Base-by-base conservation (phyloP, 306 rosid genomes). In the Nissolia schottii region DNA sequence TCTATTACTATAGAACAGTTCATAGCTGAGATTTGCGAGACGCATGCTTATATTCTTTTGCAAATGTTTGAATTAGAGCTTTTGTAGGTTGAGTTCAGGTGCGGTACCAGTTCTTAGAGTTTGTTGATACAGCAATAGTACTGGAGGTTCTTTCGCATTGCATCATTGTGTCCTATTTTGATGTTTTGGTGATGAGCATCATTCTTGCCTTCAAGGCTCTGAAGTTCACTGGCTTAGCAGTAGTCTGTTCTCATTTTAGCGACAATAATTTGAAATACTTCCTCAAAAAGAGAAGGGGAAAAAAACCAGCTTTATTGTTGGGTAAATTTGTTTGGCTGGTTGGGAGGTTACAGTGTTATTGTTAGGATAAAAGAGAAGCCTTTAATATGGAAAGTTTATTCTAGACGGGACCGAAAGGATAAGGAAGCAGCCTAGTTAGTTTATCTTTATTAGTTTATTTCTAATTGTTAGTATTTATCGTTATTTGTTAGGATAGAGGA, bases 241-340 rank as follows among this genome's bases (percentile, higher is more conserved):
- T 41, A 56, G 55, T 61, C 50, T 9, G 49, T 61, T 46, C 40
- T 73, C 77, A 60, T 46, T 45, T 49, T 59, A 19, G 38, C 9
- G 22, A 22, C 61, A 48, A 25, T 10, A 48, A 32, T 11, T 32
- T 60, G 9, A 24, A 71, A 27, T 7, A 45, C n/a, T 28, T 9
- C 27, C 63, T 34, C 18, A 23, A 10, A 46, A 49, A 32, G 29
- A 27, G 54, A n/a, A 23, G 8, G 58, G 15, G 3, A 24, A 27
- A 37, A n/a, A 14, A 14, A 71, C 5, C n/a, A 37, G 59, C 20
- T 71, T 55, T 19, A 15, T 43, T 29, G 25, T 50, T 16, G 15
- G 25, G 24, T 53, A 23, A 73, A 25, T 32, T 43, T 63, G 64
- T 63, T 74, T 51, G 57, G 34, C 56, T 74, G 29, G 57, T 16